A percentile compares a stretch with the other conserved stretches of the same genome.
Evolutionary conservation across 257 asterid genomes (phyloP).

Genomic region (Echites panduratus): DNA sequence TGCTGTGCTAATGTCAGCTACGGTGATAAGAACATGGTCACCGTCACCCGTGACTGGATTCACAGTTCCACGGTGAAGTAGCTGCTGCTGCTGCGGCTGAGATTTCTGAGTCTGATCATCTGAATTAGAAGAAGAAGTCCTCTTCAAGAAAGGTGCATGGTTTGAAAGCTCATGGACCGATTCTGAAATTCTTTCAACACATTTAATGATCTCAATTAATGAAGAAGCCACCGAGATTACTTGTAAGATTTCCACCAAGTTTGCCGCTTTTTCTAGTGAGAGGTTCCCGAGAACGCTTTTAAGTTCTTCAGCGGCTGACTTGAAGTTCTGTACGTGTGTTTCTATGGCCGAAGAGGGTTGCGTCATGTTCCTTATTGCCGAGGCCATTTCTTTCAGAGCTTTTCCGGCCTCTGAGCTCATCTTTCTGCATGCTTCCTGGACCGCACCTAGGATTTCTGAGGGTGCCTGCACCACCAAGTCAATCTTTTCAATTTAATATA

Average conservation of each 20-base stretch:
- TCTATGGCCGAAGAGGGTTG: constrained; percentile 22
- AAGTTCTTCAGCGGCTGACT: constrained; percentile 35
- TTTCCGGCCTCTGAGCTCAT: constrained; percentile 51
- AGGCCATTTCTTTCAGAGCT: constrained; percentile 36
- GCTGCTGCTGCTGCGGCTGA: constrained; percentile 21
- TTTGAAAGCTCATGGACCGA: constrained; percentile 42
- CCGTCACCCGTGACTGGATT: constrained; percentile 31
- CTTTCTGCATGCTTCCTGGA: constrained; percentile 33
- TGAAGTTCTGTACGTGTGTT: constrained; percentile 23
- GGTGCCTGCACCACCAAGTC: constrained; percentile 22
- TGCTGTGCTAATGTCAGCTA: constrained; percentile 9
- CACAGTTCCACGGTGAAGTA: constrained; percentile 51
- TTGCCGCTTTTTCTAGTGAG: constrained; percentile 10
- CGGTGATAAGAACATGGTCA: constrained; percentile 20
- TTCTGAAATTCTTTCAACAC: constrained; percentile 34
- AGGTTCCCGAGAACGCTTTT: constrained; percentile 15
- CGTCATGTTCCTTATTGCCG: constrained; percentile 35
- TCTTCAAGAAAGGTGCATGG: constrained; percentile 33
- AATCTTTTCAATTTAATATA: not conserved
- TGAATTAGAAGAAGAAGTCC: constrained; percentile 11
- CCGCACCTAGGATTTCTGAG: constrained; percentile 26
- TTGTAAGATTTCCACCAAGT: constrained; percentile 37
- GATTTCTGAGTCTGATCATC: constrained; percentile 17
- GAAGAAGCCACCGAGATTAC: constrained; percentile 43
- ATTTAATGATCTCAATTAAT: constrained; percentile 37